Evolutionary conservation across 495 filamentous ascomycete species (phyloP), one percentile per base, ranked within the genome.

Genomic region (Penicillium maclennaniae): DNA sequence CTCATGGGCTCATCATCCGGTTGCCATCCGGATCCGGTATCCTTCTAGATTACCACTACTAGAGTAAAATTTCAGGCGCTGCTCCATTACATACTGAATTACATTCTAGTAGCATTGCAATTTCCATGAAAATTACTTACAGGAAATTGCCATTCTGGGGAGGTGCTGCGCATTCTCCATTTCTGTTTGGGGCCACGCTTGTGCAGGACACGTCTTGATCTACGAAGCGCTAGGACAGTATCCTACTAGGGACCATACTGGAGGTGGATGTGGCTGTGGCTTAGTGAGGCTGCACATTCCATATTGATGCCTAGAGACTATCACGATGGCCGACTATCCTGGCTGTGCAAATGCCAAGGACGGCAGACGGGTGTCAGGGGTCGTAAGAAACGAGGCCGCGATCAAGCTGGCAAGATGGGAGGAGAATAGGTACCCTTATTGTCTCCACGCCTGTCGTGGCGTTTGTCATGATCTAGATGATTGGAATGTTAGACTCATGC

Each of bases 321-420:
- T 12, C 31, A 34, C 31, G 27, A 31, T 31, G 7, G 8, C 31
- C 31, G 14, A 34, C 14, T 12, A 47, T 43, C 36, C 26, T 55
- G 45, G 53, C 57, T 45, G 48, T 43, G 58, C 37, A 27, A 27
- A 41, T 39, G 37, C 53, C 10, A 53, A 45, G 45, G 36, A n/a
- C 17, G 17, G 16, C 15, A 7, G 43, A 45, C 43, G 34, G 42
- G 25, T 7, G 43, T 47, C 46, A 46, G 31, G 31, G 31, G 31
- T 12, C 10, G 31, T 31, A 25, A 20, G 37, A 19, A 21, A 47
- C 45, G n/a, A 23, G 36, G 45, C 45, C 17, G 37, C 45, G 27
- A n/a, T 15, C 14, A 14, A 9, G 20, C 34, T 21, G 17, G 10
- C 12, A 6, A 15, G 26, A 31, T 10, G 28, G 31, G 9, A 28